phyloP scores from a whole-genome alignment of 192 early-diverging fungal genomes.

The Gonapodya prolifera region DNA sequence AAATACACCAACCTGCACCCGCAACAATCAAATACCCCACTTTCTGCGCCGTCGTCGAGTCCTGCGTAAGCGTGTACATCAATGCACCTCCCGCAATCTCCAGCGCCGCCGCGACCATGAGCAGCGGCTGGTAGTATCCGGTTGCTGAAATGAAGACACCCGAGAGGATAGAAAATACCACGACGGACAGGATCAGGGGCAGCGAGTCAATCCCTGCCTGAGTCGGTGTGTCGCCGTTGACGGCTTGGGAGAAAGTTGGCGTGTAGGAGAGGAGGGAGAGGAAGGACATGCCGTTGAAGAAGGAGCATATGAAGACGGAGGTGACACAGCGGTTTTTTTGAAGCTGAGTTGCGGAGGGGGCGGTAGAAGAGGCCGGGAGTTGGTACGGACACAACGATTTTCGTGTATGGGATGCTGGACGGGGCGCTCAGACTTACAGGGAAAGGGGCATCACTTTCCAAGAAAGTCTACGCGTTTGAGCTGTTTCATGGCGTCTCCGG shows the following conservation, averaged over 20 bases:
- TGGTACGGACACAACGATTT: background rate
- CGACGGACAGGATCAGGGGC: constrained; percentile 60
- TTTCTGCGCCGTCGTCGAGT: constrained; percentile 30
- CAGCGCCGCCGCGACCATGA: constrained; percentile 45
- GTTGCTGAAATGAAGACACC: constrained; percentile 49
- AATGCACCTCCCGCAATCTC: constrained; percentile 46
- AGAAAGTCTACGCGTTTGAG: constrained; percentile 45
- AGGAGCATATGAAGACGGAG: constrained; percentile 1
- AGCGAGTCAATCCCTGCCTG: constrained; percentile 59
- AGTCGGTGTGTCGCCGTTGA: constrained; percentile 59
- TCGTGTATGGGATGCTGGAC: background rate
- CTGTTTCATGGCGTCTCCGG: too few species aligned
- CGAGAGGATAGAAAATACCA: constrained; percentile 47
- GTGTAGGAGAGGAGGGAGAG: constrained; percentile 53
- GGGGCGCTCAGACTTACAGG: background rate
- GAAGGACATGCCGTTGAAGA: constrained; percentile 27
- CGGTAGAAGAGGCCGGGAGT: too few species aligned
- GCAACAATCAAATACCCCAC: constrained; percentile 38
- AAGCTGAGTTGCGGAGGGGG: background rate
- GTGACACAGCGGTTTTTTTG: background rate
- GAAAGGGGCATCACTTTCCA: constrained; percentile 18
- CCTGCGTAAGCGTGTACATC: constrained; percentile 34
- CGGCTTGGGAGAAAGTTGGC: constrained; percentile 73
- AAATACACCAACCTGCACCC: constrained; percentile 58
- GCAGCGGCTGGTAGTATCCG: constrained; percentile 45